Conservation (phyloP, 768 basidiomycete species). For the Asterophora lycoperdoides region DNA sequence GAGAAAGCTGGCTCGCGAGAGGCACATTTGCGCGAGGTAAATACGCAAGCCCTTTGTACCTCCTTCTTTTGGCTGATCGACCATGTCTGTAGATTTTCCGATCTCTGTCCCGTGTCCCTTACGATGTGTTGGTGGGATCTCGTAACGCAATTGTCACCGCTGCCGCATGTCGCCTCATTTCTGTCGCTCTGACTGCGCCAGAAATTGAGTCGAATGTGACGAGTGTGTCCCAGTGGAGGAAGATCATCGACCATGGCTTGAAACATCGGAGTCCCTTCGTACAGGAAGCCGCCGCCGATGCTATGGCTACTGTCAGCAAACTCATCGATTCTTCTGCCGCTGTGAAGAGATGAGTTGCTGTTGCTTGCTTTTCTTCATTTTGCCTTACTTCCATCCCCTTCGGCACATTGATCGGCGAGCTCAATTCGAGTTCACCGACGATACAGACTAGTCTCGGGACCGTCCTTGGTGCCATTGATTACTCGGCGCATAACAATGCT, state of each 20-base stretch:
- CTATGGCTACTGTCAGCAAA: slow-evolving; percentile 65
- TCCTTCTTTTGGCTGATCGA: neutral
- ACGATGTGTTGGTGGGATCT: slow-evolving; percentile 54
- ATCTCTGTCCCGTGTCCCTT: slow-evolving; percentile 52
- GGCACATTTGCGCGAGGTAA: slow-evolving; percentile 44
- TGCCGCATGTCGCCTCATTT: slow-evolving; percentile 70
- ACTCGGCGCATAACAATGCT: slow-evolving; percentile 49
- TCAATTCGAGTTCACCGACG: slow-evolving; percentile 43
- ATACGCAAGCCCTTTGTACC: neutral
- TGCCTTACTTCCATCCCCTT: slow-evolving; percentile 7
- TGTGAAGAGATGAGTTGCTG: slow-evolving; percentile 68
- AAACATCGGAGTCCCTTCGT: slow-evolving; percentile 60
- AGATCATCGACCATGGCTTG: slow-evolving; percentile 66
- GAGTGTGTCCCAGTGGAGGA: slow-evolving; percentile 57
- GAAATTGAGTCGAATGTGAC: slow-evolving; percentile 44
- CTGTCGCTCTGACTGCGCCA: slow-evolving; percentile 53
- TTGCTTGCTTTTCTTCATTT: slow-evolving; percentile 9
- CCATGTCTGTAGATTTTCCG: slow-evolving; percentile 54
- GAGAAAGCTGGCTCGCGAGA: slow-evolving; percentile 29
- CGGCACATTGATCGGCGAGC: slow-evolving; percentile 60
- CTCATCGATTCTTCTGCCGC: slow-evolving; percentile 60
- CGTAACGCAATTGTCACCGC: slow-evolving; percentile 69
- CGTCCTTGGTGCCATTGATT: slow-evolving; percentile 66
- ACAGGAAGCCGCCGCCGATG: slow-evolving; percentile 73
- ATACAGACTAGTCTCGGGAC: slow-evolving; percentile 74